Evolutionary conservation across 345 rosid genomes (phyloP).

Genomic region (Capsella bursapastoris): DNA sequence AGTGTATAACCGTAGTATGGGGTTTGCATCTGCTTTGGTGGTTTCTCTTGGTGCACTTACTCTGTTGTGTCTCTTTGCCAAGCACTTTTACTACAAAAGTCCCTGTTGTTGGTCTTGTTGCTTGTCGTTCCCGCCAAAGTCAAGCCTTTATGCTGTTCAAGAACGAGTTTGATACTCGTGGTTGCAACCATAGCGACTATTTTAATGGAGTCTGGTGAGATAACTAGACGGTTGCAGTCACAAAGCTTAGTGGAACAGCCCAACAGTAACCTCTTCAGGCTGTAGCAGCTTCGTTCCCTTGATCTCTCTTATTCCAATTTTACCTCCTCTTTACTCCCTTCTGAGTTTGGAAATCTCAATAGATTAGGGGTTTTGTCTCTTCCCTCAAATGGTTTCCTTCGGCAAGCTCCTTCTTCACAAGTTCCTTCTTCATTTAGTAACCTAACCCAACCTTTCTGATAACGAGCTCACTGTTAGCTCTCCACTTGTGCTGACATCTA

Average conservation of each 20-base stretch:
- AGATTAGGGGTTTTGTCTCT: background rate
- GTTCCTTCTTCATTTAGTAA: conserved; percentile 11
- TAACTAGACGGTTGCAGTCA: background rate
- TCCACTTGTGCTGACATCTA: too few species aligned
- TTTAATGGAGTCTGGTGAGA: conserved; percentile 16
- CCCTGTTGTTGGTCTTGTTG: background rate
- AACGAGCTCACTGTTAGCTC: too few species aligned
- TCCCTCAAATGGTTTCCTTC: background rate
- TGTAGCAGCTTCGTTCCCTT: background rate
- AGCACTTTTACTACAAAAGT: background rate
- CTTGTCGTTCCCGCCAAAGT: conserved; percentile 8
- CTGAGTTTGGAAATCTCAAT: background rate
- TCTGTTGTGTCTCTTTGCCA: background rate
- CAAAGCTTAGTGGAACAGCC: background rate
- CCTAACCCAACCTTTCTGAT: too few species aligned
- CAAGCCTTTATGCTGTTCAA: conserved; percentile 3
- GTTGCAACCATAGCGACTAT: conserved; percentile 10
- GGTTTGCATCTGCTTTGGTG: too few species aligned
- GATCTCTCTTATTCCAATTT: background rate
- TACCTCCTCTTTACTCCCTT: conserved; percentile 9
- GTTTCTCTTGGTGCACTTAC: too few species aligned
- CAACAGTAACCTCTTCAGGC: conserved; percentile 16
- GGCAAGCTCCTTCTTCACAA: background rate
- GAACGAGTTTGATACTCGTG: conserved; percentile 19
- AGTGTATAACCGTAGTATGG: too few species aligned